phyloP scores from a whole-genome alignment of 1,284 basidiomycete species.

The Cystobasidium pallidum region DNA sequence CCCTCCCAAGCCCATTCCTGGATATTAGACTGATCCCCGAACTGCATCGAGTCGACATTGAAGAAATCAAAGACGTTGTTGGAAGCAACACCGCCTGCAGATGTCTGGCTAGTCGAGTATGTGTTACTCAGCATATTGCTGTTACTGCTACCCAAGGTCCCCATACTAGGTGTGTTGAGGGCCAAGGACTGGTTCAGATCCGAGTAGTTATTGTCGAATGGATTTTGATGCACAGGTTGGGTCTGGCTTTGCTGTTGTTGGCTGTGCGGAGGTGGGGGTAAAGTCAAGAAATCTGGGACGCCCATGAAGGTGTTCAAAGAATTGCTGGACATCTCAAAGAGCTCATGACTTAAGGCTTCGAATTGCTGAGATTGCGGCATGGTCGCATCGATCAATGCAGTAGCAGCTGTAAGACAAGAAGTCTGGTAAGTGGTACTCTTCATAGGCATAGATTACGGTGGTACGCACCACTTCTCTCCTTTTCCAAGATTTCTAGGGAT shows the following conservation, averaged over 20 bases:
- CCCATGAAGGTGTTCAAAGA: constrained; percentile 14
- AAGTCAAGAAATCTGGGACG: constrained; percentile 17
- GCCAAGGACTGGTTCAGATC: constrained; percentile 12
- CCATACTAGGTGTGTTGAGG: background rate
- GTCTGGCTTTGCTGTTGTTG: background rate
- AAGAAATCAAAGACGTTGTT: constrained; percentile 32
- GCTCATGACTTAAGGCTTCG: constrained; percentile 30
- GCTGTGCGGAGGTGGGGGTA: constrained; percentile 3
- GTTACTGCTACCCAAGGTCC: background rate
- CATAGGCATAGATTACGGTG: background rate
- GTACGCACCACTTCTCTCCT: background rate
- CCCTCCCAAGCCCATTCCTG: constrained; percentile 31
- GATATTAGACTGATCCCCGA: constrained; percentile 13
- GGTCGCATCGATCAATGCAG: constrained; percentile 4
- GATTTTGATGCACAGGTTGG: background rate
- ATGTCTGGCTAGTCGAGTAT: background rate
- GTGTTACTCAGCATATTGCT: background rate
- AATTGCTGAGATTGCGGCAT: constrained; percentile 33
- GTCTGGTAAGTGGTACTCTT: background rate
- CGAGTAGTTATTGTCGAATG: background rate
- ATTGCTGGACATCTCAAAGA: constrained; percentile 19
- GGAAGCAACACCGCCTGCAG: background rate
- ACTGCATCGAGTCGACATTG: constrained; percentile 13
- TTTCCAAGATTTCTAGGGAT: constrained; percentile 20
- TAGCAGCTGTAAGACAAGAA: background rate